phyloP scores from a whole-genome alignment of 305 asterid genomes.

The Coffea humblotiana region DNA sequence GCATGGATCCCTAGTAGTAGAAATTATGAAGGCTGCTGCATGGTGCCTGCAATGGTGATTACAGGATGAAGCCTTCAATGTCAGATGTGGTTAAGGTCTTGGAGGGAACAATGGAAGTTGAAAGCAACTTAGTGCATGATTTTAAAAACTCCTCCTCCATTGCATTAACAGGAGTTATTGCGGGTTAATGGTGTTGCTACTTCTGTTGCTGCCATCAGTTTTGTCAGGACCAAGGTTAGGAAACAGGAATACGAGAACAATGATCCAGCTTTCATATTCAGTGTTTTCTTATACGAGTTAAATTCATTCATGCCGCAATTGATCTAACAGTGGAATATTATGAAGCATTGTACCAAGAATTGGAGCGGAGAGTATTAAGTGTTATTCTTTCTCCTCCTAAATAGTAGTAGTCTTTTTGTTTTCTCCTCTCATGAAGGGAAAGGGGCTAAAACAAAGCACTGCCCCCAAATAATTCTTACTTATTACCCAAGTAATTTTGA shows the following conservation, averaged over 20 bases:
- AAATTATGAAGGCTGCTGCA: slow-evolving; percentile 31
- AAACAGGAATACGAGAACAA: background rate
- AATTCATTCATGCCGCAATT: too few species aligned
- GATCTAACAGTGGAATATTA: too few species aligned
- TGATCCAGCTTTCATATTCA: background rate
- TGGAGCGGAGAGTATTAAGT: too few species aligned
- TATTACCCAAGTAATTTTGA: too few species aligned
- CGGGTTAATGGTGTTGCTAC: background rate
- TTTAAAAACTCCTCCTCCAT: background rate
- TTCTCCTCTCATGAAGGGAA: too few species aligned
- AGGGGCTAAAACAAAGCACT: too few species aligned
- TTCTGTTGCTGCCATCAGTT: background rate
- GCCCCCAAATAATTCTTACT: too few species aligned
- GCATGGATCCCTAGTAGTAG: slow-evolving; percentile 19
- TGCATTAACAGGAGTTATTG: background rate
- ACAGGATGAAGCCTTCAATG: slow-evolving; percentile 28
- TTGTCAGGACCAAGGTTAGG: slow-evolving; percentile 10
- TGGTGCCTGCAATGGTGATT: slow-evolving; percentile 33
- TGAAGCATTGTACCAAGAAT: too few species aligned
- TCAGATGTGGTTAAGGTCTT: slow-evolving; percentile 30
- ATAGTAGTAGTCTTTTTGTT: too few species aligned
- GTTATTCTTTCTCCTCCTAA: too few species aligned
- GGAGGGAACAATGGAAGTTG: slow-evolving; percentile 18
- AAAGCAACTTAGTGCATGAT: slow-evolving; percentile 15
- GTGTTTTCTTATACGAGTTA: too few species aligned